These are phyloP conservation scores for Mediolabrus comicus DNA, from an alignment of 108 stramenopile genomes.

Conservation along the genomic window DNA sequence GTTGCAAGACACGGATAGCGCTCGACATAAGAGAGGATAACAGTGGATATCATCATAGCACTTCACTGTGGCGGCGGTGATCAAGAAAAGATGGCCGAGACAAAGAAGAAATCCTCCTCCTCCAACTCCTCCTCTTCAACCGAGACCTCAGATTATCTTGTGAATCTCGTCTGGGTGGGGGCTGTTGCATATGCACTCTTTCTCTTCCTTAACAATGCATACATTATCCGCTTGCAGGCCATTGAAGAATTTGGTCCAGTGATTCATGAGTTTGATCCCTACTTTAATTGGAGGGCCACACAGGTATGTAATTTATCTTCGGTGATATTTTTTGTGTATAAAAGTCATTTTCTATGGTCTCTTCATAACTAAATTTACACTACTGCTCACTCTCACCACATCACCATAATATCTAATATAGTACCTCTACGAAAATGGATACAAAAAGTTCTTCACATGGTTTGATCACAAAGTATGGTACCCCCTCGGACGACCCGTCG, in stretches of 20 bases:
- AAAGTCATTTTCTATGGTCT: not conserved
- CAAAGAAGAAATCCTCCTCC: not conserved
- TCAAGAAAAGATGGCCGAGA: not conserved
- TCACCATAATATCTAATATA: too few relatives aligned
- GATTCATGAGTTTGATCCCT: conserved; percentile 98
- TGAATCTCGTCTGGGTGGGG: conserved; percentile 63
- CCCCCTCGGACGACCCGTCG: conserved; percentile 96
- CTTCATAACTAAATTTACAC: not conserved
- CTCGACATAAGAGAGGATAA: too few relatives aligned
- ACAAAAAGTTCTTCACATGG: conserved; percentile 76
- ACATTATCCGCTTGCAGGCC: conserved; percentile 84
- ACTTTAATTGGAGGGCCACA: conserved; percentile 94
- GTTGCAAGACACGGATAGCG: too few relatives aligned
- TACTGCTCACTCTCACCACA: not conserved
- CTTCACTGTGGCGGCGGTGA: too few relatives aligned
- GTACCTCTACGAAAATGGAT: conserved; percentile 78
- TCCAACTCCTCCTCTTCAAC: not conserved
- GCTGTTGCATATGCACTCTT: conserved; percentile 43
- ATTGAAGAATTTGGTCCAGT: conserved; percentile 93
- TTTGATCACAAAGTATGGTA: conserved; percentile 96
- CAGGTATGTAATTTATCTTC: conserved; percentile 48
- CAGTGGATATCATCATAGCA: not conserved
- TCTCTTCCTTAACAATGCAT: conserved; percentile 65
- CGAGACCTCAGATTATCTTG: conserved; percentile 31
- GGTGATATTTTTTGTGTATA: not conserved